Conservation (phyloP, 1,284 basidiomycete genomes). For the Tilletia caries region DNA sequence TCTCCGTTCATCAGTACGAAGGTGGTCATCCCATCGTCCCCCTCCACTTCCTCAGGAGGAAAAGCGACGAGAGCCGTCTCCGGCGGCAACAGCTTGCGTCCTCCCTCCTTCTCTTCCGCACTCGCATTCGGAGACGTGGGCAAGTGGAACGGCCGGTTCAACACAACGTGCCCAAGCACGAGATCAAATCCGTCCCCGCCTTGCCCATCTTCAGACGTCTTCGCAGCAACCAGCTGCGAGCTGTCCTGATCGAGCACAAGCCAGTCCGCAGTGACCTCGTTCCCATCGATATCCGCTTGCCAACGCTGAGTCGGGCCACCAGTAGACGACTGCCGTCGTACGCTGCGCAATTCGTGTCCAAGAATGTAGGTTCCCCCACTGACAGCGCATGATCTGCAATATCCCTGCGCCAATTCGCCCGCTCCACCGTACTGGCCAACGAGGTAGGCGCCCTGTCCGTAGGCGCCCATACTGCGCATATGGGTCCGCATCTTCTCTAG, state of each 20-base stretch:
- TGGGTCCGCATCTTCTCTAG: constrained; percentile 56
- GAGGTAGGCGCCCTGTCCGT: constrained; percentile 85
- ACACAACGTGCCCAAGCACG: background rate
- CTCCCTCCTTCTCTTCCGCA: background rate
- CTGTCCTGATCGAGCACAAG: constrained; percentile 59
- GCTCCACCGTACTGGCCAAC: constrained; percentile 87
- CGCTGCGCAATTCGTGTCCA: background rate
- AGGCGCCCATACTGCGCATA: constrained; percentile 76
- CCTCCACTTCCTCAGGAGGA: constrained; percentile 63
- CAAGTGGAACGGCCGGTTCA: background rate
- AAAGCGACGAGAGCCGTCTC: constrained; percentile 78
- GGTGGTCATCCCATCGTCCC: constrained; percentile 58
- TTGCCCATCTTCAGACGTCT: background rate
- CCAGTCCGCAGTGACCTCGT: constrained; percentile 60
- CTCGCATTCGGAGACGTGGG: background rate
- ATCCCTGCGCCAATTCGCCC: constrained; percentile 49
- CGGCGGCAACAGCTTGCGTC: constrained; percentile 26
- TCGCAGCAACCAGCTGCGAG: constrained; percentile 21
- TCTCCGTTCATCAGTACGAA: constrained; percentile 68
- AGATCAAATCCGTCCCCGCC: background rate
- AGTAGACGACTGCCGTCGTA: background rate
- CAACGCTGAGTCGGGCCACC: constrained; percentile 5
- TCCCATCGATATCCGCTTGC: constrained; percentile 57
- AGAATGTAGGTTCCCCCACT: background rate
- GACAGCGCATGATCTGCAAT: constrained; percentile 26